Evolutionary conservation across 192 early-diverging fungal species (phyloP).

Genomic region (Coemansia sp.): DNA sequence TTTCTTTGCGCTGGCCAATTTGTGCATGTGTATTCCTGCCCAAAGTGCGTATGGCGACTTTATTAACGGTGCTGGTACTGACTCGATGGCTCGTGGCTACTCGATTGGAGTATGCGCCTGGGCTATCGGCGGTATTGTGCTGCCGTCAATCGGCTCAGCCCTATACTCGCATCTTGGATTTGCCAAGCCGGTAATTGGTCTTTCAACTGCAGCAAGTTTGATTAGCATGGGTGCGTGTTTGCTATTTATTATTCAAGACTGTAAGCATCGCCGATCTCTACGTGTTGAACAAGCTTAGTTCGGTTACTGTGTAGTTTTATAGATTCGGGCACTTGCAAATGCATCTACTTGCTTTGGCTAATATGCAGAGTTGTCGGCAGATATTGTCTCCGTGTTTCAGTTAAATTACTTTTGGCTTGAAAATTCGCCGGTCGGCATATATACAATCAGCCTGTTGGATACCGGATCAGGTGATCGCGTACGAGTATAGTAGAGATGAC

Average conservation of each 20-base stretch:
- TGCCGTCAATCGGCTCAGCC: conserved; percentile 34
- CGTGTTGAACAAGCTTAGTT: too few relatives aligned
- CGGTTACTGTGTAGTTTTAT: too few relatives aligned
- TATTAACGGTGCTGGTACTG: conserved; percentile 16
- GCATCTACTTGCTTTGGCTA: neutral
- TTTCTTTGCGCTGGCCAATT: conserved; percentile 18
- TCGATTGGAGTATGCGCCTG: conserved; percentile 22
- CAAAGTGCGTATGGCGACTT: conserved; percentile 48
- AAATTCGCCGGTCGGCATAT: neutral
- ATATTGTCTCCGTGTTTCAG: neutral
- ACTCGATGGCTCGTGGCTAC: conserved; percentile 36
- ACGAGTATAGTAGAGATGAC: too few relatives aligned
- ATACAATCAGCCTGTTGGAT: too few relatives aligned
- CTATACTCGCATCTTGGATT: conserved; percentile 30
- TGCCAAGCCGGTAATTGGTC: conserved; percentile 14
- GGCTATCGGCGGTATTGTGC: conserved; percentile 25
- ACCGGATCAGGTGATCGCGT: too few relatives aligned
- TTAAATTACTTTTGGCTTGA: neutral
- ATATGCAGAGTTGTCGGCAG: neutral
- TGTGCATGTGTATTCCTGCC: conserved; percentile 34
- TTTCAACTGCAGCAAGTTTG: conserved; percentile 7
- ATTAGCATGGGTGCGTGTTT: conserved; percentile 18
- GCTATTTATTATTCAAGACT: neutral
- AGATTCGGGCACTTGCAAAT: too few relatives aligned
- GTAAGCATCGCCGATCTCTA: neutral